Conservation (phyloP, 2,329 filamentous ascomycete genomes). For the Arthrobotrys iridis region DNA sequence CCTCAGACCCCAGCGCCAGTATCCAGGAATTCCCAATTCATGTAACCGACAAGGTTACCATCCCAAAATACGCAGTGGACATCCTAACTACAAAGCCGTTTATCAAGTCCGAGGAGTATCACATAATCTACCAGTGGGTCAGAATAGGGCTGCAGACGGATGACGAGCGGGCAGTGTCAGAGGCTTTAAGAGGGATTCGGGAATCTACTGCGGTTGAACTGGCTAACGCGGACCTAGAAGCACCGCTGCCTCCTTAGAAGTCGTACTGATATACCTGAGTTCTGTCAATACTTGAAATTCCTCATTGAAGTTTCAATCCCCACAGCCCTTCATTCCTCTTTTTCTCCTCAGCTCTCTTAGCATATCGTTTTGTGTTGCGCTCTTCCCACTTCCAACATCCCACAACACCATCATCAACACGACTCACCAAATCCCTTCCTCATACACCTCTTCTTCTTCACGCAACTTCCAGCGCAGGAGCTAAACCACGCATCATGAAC, state of each 20-base stretch:
- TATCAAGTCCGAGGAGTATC: conserved; percentile 18
- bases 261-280: neutral
- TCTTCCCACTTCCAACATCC: neutral
- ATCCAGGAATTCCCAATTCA: conserved; percentile 8
- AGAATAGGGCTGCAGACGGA: conserved; percentile 17
- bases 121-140: conserved; percentile 21
- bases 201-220: neutral
- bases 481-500: conserved; percentile 74
- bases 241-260: neutral
- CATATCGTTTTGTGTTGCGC: neutral
- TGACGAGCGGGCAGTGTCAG: neutral
- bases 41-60: neutral
- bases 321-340: neutral
- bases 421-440: neutral
- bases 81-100: conserved; percentile 22
- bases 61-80: conserved; percentile 20
- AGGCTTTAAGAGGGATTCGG: neutral
- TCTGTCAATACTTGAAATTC: neutral
- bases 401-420: conserved; percentile 11
- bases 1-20: neutral
- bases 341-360: neutral
- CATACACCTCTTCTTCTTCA: neutral
- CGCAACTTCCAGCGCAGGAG: neutral
- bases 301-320: neutral
- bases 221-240: neutral